phyloP scores from a whole-genome alignment of 306 rosid genomes.

The Prunus kanzakura region DNA sequence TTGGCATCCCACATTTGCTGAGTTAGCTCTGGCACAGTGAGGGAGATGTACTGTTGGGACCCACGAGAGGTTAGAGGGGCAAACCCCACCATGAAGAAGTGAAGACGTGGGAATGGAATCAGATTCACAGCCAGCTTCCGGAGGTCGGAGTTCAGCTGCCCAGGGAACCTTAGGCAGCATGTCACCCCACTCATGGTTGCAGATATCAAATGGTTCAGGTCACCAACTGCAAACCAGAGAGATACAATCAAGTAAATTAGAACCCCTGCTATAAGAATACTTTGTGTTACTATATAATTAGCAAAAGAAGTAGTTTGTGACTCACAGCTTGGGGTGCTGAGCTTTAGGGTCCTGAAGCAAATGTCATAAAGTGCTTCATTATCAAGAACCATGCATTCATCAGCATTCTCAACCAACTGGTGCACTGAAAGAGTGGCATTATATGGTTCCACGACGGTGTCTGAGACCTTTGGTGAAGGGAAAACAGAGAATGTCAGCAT shows the following conservation, averaged over 20 bases:
- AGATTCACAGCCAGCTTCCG: constrained; percentile 87
- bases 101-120: constrained; percentile 93
- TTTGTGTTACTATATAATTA: not conserved
- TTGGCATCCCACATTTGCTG: constrained; percentile 98
- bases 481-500: constrained; percentile 93
- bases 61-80: constrained; percentile 96
- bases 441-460: constrained; percentile 94
- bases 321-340: constrained; percentile 96
- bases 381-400: constrained; percentile 97
- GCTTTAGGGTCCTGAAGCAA: constrained; percentile 91
- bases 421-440: constrained; percentile 92
- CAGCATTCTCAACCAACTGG: constrained; percentile 91
- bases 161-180: constrained; percentile 91
- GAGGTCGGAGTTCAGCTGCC: constrained; percentile 85
- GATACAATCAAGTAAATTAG: not conserved
- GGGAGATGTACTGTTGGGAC: constrained; percentile 88
- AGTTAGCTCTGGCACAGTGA: constrained; percentile 88
- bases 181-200: constrained; percentile 97
- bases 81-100: constrained; percentile 93
- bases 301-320: not conserved
- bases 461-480: constrained; percentile 98
- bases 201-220: constrained; percentile 88
- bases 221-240: constrained; percentile 60
- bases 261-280: not conserved
- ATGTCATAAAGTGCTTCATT: constrained; percentile 94